These are phyloP conservation scores for Penicillium capsulatum DNA, from an alignment of 2,329 filamentous ascomycete species.

Conservation along the genomic window DNA sequence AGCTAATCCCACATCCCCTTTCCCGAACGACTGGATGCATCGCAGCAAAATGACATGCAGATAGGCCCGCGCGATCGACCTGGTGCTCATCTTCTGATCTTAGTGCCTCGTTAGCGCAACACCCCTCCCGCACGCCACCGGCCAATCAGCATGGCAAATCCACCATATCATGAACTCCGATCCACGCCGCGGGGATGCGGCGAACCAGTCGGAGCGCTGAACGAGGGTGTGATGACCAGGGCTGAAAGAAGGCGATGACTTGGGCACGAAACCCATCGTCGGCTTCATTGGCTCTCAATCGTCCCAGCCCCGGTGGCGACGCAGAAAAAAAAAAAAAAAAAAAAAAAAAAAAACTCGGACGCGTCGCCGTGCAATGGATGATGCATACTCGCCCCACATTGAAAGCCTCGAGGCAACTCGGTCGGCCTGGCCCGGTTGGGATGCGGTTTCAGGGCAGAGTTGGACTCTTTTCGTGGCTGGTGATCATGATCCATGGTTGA, in stretches of 20 bases:
- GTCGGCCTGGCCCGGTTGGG: too few species aligned
- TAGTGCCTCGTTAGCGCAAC: conserved; percentile 17
- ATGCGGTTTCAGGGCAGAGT: not conserved
- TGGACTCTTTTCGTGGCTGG: not conserved
- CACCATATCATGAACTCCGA: conserved; percentile 8
- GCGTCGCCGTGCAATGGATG: conserved; percentile 3
- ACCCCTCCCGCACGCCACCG: conserved; percentile 8
- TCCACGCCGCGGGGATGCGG: conserved; percentile 3
- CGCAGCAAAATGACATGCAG: conserved; percentile 17
- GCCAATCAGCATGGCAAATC: conserved; percentile 14
- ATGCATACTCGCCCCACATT: not conserved
- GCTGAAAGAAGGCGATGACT: conserved; percentile 15
- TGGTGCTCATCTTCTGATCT: conserved; percentile 5
- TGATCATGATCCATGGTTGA: not conserved
- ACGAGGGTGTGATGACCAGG: conserved; percentile 9
- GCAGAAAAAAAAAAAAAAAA: not conserved
- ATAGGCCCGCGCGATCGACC: conserved; percentile 1
- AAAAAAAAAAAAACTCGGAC: conserved; percentile 2
- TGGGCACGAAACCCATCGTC: conserved; percentile 7
- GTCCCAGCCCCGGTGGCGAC: conserved; percentile 12
- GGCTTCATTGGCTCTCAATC: conserved; percentile 12
- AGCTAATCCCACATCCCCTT: conserved; percentile 1
- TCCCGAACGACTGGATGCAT: conserved; percentile 10
- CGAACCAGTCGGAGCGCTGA: conserved; percentile 18
- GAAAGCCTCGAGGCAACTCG: too few species aligned